A percentile compares a stretch with the other conserved stretches of the same genome.
Evolutionary conservation across 1,139 yeast species (phyloP).

Genomic region (Yamadazyma friedrichii): DNA sequence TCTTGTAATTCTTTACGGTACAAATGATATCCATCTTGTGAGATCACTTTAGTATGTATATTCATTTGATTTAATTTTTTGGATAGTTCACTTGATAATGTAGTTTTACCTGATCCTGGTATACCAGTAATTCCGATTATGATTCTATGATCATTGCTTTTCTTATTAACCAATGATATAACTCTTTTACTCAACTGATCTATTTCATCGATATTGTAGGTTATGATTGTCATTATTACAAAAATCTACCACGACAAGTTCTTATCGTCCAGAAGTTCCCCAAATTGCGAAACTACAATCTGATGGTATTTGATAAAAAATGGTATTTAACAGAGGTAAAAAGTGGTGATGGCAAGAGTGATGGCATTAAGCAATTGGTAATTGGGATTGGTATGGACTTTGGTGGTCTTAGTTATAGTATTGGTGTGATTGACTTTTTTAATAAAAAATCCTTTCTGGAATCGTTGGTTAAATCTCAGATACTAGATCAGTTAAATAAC

Average conservation of each 20-base stretch:
- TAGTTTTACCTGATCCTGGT: slow-evolving; percentile 33
- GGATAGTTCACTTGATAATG: neutral
- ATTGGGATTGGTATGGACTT: neutral
- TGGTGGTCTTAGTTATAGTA: neutral
- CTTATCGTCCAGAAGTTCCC: too few species aligned
- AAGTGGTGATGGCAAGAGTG: neutral
- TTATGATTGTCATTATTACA: neutral
- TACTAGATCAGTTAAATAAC: slow-evolving; percentile 18
- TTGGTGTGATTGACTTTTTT: neutral
- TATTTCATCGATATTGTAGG: slow-evolving; percentile 9
- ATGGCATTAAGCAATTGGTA: neutral
- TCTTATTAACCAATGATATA: slow-evolving; percentile 62
- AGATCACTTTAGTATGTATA: slow-evolving; percentile 27
- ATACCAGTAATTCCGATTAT: slow-evolving; percentile 67
- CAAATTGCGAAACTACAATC: too few species aligned
- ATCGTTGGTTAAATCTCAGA: slow-evolving; percentile 6
- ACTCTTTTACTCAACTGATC: slow-evolving; percentile 3
- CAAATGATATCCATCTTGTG: slow-evolving; percentile 82
- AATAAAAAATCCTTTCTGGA: neutral
- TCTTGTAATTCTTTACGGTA: slow-evolving; percentile 53
- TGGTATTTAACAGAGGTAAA: too few species aligned
- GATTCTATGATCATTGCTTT: slow-evolving; percentile 41
- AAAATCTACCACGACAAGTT: too few species aligned
- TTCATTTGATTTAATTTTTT: slow-evolving; percentile 1
- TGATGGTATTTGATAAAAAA: too few species aligned